These are phyloP conservation scores for Bauhinia variegata DNA, from an alignment of 306 rosid species.

Conservation along the genomic window DNA sequence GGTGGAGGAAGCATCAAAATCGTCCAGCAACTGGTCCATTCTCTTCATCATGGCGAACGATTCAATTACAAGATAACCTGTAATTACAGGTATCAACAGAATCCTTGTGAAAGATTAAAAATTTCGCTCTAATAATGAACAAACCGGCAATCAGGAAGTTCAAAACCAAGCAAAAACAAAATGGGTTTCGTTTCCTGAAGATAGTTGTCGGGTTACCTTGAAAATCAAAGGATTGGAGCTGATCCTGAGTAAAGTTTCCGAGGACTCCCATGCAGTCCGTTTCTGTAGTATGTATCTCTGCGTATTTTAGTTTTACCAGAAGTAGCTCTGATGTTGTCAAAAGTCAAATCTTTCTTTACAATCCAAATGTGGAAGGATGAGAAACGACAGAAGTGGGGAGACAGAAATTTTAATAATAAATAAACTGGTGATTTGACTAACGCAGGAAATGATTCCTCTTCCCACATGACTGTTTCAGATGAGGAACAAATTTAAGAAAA, in stretches of 20 bases:
- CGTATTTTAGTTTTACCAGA: not conserved
- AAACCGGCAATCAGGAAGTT: not conserved
- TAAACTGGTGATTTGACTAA: too few relatives aligned
- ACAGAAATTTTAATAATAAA: too few relatives aligned
- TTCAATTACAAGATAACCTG: slow-evolving; percentile 83
- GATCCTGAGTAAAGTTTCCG: slow-evolving; percentile 56
- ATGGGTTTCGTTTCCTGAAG: not conserved
- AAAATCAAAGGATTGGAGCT: slow-evolving; percentile 66
- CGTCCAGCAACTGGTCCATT: slow-evolving; percentile 73
- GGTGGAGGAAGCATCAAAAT: slow-evolving; percentile 74
- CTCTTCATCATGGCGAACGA: slow-evolving; percentile 75
- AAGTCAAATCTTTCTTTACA: not conserved
- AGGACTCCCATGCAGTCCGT: slow-evolving; percentile 45
- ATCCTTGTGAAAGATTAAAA: slow-evolving; percentile 1
- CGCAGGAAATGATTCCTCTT: too few relatives aligned
- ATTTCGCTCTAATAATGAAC: not conserved
- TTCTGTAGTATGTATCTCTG: not conserved
- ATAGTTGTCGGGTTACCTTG: slow-evolving; percentile 49
- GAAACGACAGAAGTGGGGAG: too few relatives aligned
- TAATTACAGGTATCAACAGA: not conserved
- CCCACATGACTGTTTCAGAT: too few relatives aligned
- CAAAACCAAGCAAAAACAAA: not conserved
- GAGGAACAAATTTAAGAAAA: too few relatives aligned
- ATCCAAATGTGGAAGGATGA: too few relatives aligned
- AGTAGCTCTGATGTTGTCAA: not conserved